Percentiles rank a stretch among this genome's conserved stretches.
These are phyloP conservation scores for Penicillium sp. DNA, from an alignment of 2,329 filamentous ascomycete genomes.

Conservation along the genomic window DNA sequence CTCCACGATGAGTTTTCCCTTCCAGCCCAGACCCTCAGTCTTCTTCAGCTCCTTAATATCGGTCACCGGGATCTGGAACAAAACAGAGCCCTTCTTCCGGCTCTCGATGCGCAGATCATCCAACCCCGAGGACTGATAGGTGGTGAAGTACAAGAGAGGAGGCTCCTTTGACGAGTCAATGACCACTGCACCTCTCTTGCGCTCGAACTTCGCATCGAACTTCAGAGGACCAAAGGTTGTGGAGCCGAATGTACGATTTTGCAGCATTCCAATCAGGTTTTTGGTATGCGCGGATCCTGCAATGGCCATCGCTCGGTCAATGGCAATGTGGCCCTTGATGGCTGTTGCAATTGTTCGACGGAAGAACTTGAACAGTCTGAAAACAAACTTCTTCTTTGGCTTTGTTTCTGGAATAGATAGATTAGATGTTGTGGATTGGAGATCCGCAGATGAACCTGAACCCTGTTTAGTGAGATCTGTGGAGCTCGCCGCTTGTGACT, in stretches of 20 bases:
- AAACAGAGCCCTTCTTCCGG: constrained; percentile 55
- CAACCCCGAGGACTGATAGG: constrained; percentile 32
- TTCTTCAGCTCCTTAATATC: constrained; percentile 77
- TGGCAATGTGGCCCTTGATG: constrained; percentile 69
- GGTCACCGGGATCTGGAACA: constrained; percentile 70
- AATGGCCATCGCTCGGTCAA: constrained; percentile 71
- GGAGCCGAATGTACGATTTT: constrained; percentile 43
- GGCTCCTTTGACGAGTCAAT: constrained; percentile 51
- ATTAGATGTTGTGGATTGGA: not conserved
- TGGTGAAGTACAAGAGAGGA: constrained; percentile 62
- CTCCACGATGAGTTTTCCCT: constrained; percentile 77
- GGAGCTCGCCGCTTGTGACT: constrained; percentile 51
- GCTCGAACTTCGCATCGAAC: constrained; percentile 72
- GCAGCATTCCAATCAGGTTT: constrained; percentile 71
- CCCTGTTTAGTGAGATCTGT: constrained; percentile 54
- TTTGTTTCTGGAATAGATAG: constrained; percentile 9
- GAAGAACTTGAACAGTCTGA: constrained; percentile 64
- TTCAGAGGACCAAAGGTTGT: constrained; percentile 67
- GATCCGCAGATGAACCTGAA: constrained; percentile 30
- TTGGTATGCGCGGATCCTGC: constrained; percentile 65
- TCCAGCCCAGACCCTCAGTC: constrained; percentile 80
- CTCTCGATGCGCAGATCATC: constrained; percentile 53
- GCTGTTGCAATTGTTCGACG: constrained; percentile 70
- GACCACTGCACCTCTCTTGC: constrained; percentile 72
- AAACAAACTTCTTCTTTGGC: constrained; percentile 43